Evolutionary conservation across 2,329 filamentous ascomycete genomes (phyloP).

Genomic region (Pseudocercospora vitis): DNA sequence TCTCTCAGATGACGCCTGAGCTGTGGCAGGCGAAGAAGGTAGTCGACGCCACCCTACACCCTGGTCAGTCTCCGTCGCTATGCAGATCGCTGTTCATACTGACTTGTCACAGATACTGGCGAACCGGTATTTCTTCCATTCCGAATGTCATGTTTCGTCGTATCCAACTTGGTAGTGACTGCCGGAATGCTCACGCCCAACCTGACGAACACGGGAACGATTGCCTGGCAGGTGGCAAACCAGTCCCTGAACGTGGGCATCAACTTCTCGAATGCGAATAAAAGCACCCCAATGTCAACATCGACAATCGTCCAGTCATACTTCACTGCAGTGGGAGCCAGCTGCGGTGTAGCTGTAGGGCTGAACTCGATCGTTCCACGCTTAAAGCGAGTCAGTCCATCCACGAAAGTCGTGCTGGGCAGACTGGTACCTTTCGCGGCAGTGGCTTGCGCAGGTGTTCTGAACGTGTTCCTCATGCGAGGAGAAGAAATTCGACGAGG

Average conservation of each 20-base stretch:
- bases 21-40: slow-evolving; percentile 96
- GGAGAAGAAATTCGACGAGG: slow-evolving; percentile 90
- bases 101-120: slow-evolving; percentile 72
- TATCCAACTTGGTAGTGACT: slow-evolving; percentile 92
- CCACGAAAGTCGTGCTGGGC: slow-evolving; percentile 71
- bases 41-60: slow-evolving; percentile 93
- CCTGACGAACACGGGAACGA: slow-evolving; percentile 76
- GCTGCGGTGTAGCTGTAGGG: slow-evolving; percentile 88
- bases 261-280: slow-evolving; percentile 97
- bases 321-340: slow-evolving; percentile 85
- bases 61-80: slow-evolving; percentile 61
- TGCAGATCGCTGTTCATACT: not conserved
- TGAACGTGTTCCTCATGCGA: slow-evolving; percentile 98
- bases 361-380: slow-evolving; percentile 87
- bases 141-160: slow-evolving; percentile 93
- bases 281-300: slow-evolving; percentile 83
- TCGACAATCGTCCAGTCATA: slow-evolving; percentile 85
- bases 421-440: slow-evolving; percentile 96
- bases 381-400: slow-evolving; percentile 71
- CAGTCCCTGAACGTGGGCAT: slow-evolving; percentile 98
- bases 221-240: slow-evolving; percentile 94
- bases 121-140: slow-evolving; percentile 90
- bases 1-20: slow-evolving; percentile 79
- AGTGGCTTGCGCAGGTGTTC: slow-evolving; percentile 82
- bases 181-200: slow-evolving; percentile 95